phyloP scores from a whole-genome alignment of 1,284 basidiomycete genomes.

The Ustilago loliicola region DNA sequence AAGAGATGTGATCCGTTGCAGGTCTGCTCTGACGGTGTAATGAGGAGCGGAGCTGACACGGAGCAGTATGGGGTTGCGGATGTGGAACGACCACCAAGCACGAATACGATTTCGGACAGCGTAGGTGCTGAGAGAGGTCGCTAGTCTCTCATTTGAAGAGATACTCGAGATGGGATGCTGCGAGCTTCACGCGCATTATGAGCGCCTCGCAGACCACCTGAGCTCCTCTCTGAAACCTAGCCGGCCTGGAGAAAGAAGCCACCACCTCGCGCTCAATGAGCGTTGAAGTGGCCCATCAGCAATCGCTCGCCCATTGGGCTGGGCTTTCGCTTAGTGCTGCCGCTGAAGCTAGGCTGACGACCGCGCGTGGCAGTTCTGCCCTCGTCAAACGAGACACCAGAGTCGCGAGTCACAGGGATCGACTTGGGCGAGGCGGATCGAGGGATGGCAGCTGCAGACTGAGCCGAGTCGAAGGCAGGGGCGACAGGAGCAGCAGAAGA shows the following conservation, averaged over 20 bases:
- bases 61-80: neutral
- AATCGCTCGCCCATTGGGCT: constrained; percentile 67
- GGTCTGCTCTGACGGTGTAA: neutral
- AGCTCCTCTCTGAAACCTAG: neutral
- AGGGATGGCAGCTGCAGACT: constrained; percentile 30
- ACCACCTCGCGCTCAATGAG: constrained; percentile 51
- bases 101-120: no score
- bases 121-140: no score
- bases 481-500: constrained; percentile 21
- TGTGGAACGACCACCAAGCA: no score
- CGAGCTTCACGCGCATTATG: neutral
- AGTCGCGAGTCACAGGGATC: constrained; percentile 32
- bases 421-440: constrained; percentile 42
- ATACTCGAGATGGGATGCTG: neutral
- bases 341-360: constrained; percentile 48
- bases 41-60: constrained; percentile 3
- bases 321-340: constrained; percentile 55
- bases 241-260: neutral
- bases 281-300: constrained; percentile 65
- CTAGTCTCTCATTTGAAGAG: no score
- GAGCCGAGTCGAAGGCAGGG: constrained; percentile 25
- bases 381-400: constrained; percentile 36
- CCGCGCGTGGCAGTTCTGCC: constrained; percentile 31
- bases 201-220: neutral
- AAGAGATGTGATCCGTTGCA: constrained; percentile 5